Base-by-base conservation (phyloP, 805 yeast genomes). In the Maudiozyma serrabonitensis region DNA sequence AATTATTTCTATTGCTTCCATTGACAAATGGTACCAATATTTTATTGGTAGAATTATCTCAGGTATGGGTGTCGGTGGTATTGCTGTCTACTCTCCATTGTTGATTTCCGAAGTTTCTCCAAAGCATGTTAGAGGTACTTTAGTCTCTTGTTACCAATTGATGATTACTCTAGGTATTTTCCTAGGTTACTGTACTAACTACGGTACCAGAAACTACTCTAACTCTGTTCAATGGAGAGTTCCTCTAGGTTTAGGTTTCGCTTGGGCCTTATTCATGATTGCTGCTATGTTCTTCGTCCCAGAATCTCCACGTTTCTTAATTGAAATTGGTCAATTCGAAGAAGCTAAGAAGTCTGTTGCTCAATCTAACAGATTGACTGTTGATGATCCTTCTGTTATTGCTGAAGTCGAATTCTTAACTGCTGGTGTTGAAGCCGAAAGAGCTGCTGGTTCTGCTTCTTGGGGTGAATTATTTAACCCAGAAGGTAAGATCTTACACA, bases 141-240 rank as follows among this genome's bases (percentile, higher is more conserved):
- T 82, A 52, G 87, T 83, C 47, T 78, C 82, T 41, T 76, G 80
- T 59, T 83, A 75, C 73, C 88, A 83, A 68, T 72, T 83, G 64
- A 78, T 75, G 75, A 78, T 82, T 56, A 82, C 88, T 39, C 68
- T 78, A 46, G 88, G 87, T 70, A 83, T 83, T 60, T 81, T 83
- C 69, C 70, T 83, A 57, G 89, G 88, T 65, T 82, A 82, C 75
- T 82, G 87, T 69, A 74, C 82, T 48, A 80, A 79, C 52, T 83
- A 75, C 64, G 88, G 87, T 66, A 80, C 86, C 52, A 76, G 77
- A 57, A 57, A 50, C 25, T 70, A 68, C 62, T 74, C 76, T 62
- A 82, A 82, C 72, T 82, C 90, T 42, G 87, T 67, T 9, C 84
- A 80, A 69, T 83, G 88, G 88, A 79, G 88, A 76, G 74, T 82